Conservation (phyloP, 805 yeast species). For the Candida piceae region DNA sequence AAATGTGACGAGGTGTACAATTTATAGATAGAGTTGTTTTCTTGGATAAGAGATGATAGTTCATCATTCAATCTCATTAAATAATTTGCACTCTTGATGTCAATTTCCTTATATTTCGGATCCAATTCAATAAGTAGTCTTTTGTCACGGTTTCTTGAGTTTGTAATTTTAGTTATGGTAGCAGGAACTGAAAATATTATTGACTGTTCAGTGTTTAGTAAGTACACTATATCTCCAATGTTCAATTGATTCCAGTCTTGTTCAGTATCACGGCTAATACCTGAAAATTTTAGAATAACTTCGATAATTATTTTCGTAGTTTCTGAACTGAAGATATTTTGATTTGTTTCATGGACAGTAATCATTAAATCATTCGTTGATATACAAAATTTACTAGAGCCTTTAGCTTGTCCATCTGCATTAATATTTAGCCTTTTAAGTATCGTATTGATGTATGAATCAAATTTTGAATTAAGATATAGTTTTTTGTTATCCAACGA, state of each 20-base stretch:
- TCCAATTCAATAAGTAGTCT: conserved; percentile 3
- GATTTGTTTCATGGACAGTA: not conserved
- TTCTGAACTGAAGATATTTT: not conserved
- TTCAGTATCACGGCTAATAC: conserved; percentile 2
- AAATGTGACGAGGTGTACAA: conserved; percentile 1
- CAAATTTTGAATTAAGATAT: not conserved
- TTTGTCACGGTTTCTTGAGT: not conserved
- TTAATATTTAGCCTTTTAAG: conserved; percentile 1
- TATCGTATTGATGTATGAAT: not conserved
- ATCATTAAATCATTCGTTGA: conserved; percentile 1
- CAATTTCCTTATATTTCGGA: not conserved
- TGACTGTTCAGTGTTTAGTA: not conserved
- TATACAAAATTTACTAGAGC: conserved; percentile 11
- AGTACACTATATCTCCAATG: conserved; percentile 2
- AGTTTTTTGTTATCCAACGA: not conserved
- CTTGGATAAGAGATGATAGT: not conserved
- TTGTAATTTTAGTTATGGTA: not conserved
- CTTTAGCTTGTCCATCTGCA: not conserved
- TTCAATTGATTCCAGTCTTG: conserved; percentile 8
- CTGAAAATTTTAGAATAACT: conserved; percentile 8
- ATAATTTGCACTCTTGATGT: not conserved
- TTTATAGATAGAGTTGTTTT: not conserved
- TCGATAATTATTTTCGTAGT: not conserved
- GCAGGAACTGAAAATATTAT: conserved; percentile 1
- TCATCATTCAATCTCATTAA: conserved; percentile 2